These are phyloP conservation scores for Phytopythium kandeliae DNA, from an alignment of 352 stramenopile species.

Conservation along the genomic window DNA sequence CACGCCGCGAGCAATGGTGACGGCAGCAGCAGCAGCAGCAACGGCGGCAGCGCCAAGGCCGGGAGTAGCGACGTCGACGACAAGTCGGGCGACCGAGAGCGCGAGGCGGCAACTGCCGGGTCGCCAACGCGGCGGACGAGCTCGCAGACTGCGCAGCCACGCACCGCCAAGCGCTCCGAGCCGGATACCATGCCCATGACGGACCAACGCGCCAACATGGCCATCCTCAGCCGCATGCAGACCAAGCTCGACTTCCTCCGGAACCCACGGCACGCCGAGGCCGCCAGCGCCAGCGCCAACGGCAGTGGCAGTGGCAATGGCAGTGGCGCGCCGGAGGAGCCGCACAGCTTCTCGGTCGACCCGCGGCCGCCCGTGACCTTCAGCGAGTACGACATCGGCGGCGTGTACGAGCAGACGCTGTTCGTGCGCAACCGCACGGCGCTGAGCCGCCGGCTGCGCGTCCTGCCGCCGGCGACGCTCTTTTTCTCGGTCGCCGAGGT, in stretches of 20 bases:
- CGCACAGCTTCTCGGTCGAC: conserved; percentile 36
- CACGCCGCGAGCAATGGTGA: background rate
- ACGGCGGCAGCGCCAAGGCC: background rate
- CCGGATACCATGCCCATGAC: conserved; percentile 47
- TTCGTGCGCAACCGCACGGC: conserved; percentile 54
- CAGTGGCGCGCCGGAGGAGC: background rate
- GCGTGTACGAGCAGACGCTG: conserved; percentile 72
- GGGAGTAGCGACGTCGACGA: background rate
- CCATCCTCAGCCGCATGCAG: conserved; percentile 72
- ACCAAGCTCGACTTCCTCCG: conserved; percentile 68
- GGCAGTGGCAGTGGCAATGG: background rate
- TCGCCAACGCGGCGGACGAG: conserved; percentile 2
- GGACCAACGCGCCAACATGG: conserved; percentile 56
- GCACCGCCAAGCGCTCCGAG: background rate
- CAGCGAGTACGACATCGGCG: conserved; percentile 60
- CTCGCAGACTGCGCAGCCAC: background rate
- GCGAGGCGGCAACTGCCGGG: background rate
- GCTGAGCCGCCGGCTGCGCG: conserved; percentile 46
- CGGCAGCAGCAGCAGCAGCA: conserved; percentile 3
- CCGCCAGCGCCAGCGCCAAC: background rate
- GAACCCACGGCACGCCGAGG: conserved; percentile 46
- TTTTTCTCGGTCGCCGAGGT: conserved; percentile 61
- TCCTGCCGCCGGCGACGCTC: conserved; percentile 56
- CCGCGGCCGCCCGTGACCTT: conserved; percentile 54
- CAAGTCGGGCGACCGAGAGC: background rate